These are phyloP conservation scores for Darksidea phi DNA, from an alignment of 495 filamentous ascomycete genomes.

Conservation along the genomic window DNA sequence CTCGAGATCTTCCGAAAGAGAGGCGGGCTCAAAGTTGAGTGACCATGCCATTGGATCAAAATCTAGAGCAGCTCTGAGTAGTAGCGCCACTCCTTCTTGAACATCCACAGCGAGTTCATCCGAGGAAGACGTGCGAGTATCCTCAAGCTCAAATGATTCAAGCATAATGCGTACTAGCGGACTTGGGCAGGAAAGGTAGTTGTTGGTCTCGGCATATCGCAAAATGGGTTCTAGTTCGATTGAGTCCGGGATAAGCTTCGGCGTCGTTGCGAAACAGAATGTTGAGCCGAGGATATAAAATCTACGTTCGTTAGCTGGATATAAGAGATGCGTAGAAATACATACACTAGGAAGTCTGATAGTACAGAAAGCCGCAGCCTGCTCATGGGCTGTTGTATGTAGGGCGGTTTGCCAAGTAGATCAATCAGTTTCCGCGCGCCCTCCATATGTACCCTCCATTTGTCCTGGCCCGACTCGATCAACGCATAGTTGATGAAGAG, in stretches of 20 bases:
- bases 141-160: conserved; percentile 19
- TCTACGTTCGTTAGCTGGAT: conserved; percentile 8
- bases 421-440: conserved; percentile 25
- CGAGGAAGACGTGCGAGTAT: background rate
- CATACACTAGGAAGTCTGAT: conserved; percentile 34
- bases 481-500: conserved; percentile 33
- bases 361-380: conserved; percentile 16
- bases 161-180: conserved; percentile 31
- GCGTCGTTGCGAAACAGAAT: conserved; percentile 7
- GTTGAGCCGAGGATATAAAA: conserved; percentile 33
- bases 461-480: conserved; percentile 32
- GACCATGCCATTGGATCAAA: conserved; percentile 27
- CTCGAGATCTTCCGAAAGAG: conserved; percentile 26
- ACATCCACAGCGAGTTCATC: background rate
- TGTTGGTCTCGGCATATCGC: conserved; percentile 32
- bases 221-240: conserved; percentile 26
- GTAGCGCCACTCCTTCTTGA: conserved; percentile 5
- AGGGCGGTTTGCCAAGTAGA: conserved; percentile 9
- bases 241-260: conserved; percentile 8
- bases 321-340: background rate
- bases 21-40: conserved; percentile 10
- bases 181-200: conserved; percentile 32
- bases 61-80: conserved; percentile 10
- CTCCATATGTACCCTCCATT: conserved; percentile 32
- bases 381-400: conserved; percentile 16